A percentile compares a stretch with the other conserved stretches of the same genome.
Conservation (phyloP, 2,329 filamentous ascomycete species). For the Alternaria panax region DNA sequence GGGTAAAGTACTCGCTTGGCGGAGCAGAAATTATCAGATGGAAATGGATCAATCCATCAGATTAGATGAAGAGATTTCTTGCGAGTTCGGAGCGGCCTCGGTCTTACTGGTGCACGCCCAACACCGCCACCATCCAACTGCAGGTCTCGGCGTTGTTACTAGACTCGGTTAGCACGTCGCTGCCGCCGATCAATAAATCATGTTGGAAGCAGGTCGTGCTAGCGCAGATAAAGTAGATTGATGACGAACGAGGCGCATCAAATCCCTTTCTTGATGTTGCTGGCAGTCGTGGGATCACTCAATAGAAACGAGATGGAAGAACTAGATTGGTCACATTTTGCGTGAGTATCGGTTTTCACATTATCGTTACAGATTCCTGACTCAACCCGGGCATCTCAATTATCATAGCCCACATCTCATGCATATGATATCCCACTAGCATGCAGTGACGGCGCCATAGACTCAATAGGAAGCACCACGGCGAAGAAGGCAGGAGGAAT, state of each 20-base stretch:
- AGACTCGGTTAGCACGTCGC: conserved; percentile 28
- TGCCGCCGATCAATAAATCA: conserved; percentile 25
- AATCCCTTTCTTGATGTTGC: not conserved
- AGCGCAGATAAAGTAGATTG: conserved; percentile 13
- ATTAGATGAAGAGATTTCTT: conserved; percentile 21
- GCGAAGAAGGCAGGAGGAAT: not conserved
- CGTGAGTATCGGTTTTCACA: not conserved
- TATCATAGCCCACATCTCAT: conserved; percentile 1
- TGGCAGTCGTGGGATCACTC: not conserved
- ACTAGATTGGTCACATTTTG: not conserved
- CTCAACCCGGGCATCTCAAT: not conserved
- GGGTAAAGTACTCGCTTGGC: conserved; percentile 23
- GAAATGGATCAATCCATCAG: conserved; percentile 29
- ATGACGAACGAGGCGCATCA: conserved; percentile 39
- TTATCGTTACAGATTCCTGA: not conserved
- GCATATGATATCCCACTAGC: not conserved
- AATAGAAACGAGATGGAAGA: not conserved
- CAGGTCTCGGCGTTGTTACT: conserved; percentile 34
- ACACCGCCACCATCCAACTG: conserved; percentile 18
- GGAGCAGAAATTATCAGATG: conserved; percentile 34
- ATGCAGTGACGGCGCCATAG: not conserved
- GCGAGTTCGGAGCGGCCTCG: conserved; percentile 32
- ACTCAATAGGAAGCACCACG: not conserved
- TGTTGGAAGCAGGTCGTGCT: conserved; percentile 24
- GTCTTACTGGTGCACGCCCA: conserved; percentile 14